Evolutionary conservation across 345 rosid genomes (phyloP), one percentile per base, ranked within the genome.

Genomic region (Balakata baccata): DNA sequence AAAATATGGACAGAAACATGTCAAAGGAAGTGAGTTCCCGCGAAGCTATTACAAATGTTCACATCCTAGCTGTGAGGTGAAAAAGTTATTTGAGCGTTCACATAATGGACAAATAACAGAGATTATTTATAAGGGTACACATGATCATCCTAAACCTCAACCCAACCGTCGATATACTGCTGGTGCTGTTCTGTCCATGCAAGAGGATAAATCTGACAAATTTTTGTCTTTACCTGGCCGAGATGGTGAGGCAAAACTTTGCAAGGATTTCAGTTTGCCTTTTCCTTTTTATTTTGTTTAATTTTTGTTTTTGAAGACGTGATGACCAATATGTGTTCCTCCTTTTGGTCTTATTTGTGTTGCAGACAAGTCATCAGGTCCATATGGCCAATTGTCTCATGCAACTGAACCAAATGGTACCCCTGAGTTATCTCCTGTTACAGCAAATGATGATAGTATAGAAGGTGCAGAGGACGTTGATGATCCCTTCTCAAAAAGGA

Each of bases 1-100:
- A 73, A 95, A 95, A 77, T 95, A 95, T 84, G 99, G 99, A 56
- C 99, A 95, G 86, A 95, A 95, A 68, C 97, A 87, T 79, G 99
- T 95, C 41, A 95, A 95, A 78, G 99, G 99, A 82, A 87, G 99
- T 83, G 95, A 93, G 81, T 93, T 92, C 79, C 99, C 98, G 1
- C 90, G 99, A 74, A 90, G 96, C 83, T 95, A 95, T 80, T 95
- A 95, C 86, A 95, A 95, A 78, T 95, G 99, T 74, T 90, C 99
- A 38, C 97, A 95, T 87, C 96, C 97, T 75, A 92, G 87, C 65
- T 95, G 99, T 73, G 99, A 95, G 77, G 99, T 95, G 83, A 95
- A 95, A 80, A 95, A 95, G 79, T 88, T 91, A 51, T 93, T 95
- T 81, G 99, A 95, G 84, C 90, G 91, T 62, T 86, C 97, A 39